Conservation (phyloP, 495 filamentous ascomycete species). For the Collariella sp. region DNA sequence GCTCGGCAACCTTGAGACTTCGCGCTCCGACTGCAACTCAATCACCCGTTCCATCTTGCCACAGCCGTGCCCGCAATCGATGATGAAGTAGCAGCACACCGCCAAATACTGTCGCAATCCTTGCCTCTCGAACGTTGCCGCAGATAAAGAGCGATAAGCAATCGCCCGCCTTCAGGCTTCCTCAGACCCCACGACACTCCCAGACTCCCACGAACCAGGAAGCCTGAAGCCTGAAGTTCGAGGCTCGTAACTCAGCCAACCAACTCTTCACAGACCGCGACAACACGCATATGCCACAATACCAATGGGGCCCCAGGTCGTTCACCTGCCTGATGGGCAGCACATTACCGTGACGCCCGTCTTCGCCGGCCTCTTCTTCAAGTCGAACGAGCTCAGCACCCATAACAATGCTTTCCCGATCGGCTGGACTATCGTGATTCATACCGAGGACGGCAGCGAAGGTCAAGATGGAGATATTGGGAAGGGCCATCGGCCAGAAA, state of each 20-base stretch:
- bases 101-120: not conserved
- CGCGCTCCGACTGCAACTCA: too few relatives aligned
- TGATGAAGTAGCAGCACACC: not conserved
- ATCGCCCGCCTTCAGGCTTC: too few relatives aligned
- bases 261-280: not conserved
- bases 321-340: conserved; percentile 80
- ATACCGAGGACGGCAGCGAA: conserved; percentile 45
- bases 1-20: too few relatives aligned
- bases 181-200: not conserved
- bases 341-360: conserved; percentile 70
- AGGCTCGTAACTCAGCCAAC: not conserved
- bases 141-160: too few relatives aligned
- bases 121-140: not conserved
- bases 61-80: not conserved
- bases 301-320: conserved; percentile 33
- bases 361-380: conserved; percentile 85
- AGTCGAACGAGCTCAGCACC: conserved; percentile 60
- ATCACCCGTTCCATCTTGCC: not conserved
- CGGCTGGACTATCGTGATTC: conserved; percentile 81
- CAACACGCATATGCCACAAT: not conserved
- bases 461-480: conserved; percentile 15
- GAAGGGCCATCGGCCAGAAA: not conserved
- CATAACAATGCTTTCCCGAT: conserved; percentile 65
- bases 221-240: too few relatives aligned
- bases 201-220: too few relatives aligned